Evolutionary conservation across 2,329 filamentous ascomycete species (phyloP).

Genomic region (Sporothrix humicola): DNA sequence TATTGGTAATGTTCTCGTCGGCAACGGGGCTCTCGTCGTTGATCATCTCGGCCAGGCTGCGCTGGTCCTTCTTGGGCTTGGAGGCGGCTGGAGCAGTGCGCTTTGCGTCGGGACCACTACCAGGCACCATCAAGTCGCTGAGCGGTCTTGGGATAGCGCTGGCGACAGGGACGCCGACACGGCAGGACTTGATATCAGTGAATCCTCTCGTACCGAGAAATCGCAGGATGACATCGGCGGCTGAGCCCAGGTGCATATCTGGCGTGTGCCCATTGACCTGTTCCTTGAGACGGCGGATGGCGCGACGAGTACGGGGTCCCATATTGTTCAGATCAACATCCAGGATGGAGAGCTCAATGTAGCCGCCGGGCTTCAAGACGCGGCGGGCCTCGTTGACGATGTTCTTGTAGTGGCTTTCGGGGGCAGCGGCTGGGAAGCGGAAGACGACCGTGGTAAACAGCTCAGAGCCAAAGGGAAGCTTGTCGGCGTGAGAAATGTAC

Average conservation of each 20-base stretch:
- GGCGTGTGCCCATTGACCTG: constrained; percentile 66
- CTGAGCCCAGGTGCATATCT: constrained; percentile 64
- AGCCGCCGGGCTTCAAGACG: constrained; percentile 77
- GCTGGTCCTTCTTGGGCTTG: constrained; percentile 53
- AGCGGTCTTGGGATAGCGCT: constrained; percentile 50
- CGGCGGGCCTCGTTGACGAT: constrained; percentile 77
- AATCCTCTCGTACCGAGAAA: constrained; percentile 73
- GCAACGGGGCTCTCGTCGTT: constrained; percentile 70
- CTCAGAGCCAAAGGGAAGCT: constrained; percentile 76
- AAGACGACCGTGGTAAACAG: constrained; percentile 79
- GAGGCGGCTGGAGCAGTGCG: not conserved
- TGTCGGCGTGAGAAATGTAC: constrained; percentile 65
- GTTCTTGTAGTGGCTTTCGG: constrained; percentile 71
- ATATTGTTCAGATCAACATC: constrained; percentile 84
- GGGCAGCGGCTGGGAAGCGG: constrained; percentile 73
- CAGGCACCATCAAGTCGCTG: constrained; percentile 32
- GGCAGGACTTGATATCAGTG: constrained; percentile 73
- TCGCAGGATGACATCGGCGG: constrained; percentile 66
- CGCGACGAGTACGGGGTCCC: constrained; percentile 71
- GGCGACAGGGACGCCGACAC: constrained; percentile 77
- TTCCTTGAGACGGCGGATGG: constrained; percentile 74
- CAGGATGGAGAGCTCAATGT: constrained; percentile 77
- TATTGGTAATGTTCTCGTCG: constrained; percentile 87
- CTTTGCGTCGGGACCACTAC: not conserved
- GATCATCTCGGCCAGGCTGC: constrained; percentile 73